phyloP scores from a whole-genome alignment of 2,329 filamentous ascomycete species.

The Fusarium sp. region DNA sequence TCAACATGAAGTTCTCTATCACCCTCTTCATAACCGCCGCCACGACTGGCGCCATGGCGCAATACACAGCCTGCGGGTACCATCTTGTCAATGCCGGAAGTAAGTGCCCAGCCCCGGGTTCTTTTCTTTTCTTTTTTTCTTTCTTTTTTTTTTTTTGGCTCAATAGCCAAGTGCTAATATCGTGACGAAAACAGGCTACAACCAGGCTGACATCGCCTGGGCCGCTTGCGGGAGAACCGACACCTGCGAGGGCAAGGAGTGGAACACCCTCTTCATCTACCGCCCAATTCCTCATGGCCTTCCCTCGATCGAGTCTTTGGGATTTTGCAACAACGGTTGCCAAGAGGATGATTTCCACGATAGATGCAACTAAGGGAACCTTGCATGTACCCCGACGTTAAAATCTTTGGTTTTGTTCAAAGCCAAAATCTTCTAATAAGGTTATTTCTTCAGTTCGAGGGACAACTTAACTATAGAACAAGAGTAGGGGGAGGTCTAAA shows the following conservation, averaged over 20 bases:
- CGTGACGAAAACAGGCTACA: background rate
- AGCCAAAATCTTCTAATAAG: background rate
- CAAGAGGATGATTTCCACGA: background rate
- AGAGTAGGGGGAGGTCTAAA: no score
- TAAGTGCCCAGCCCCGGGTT: background rate
- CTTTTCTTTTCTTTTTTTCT: no score
- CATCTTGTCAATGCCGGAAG: background rate
- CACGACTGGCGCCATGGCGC: background rate
- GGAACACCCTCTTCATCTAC: background rate
- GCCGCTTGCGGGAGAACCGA: background rate
- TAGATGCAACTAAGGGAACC: background rate
- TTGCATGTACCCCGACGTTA: background rate
- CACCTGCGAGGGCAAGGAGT: background rate
- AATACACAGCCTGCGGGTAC: background rate
- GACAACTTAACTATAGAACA: background rate
- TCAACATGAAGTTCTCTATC: conserved; percentile 1
- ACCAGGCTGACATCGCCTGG: conserved; percentile 1
- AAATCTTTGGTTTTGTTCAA: background rate
- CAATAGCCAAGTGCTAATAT: background rate
- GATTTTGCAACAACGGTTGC: background rate
- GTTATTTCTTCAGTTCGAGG: background rate
- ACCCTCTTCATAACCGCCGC: background rate
- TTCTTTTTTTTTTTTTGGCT: background rate
- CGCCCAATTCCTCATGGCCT: conserved; percentile 1
- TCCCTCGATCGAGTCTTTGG: background rate